phyloP scores from a whole-genome alignment of 2,329 filamentous ascomycete genomes.

The Massarina eburnea region DNA sequence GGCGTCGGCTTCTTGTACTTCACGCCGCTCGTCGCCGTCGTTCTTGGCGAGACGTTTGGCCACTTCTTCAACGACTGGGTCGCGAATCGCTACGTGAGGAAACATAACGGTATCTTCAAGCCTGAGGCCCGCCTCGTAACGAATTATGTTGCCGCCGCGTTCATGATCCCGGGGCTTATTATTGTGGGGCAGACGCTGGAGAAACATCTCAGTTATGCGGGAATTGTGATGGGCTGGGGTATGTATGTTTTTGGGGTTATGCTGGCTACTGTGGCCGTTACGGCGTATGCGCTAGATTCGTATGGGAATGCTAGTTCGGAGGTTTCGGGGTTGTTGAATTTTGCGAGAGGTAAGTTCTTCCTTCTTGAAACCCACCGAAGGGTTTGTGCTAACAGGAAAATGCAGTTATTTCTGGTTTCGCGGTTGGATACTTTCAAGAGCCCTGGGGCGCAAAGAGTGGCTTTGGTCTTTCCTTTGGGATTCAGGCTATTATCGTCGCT shows the following conservation, averaged over 20 bases:
- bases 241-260: constrained; percentile 39
- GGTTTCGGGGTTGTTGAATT: constrained; percentile 38
- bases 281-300: constrained; percentile 38
- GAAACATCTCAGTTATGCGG: constrained; percentile 35
- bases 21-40: constrained; percentile 39
- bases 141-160: constrained; percentile 32
- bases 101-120: constrained; percentile 30
- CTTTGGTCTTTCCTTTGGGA: constrained; percentile 35
- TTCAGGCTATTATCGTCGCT: constrained; percentile 38
- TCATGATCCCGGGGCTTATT: constrained; percentile 37
- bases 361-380: too few species aligned
- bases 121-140: constrained; percentile 38
- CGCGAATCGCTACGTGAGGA: constrained; percentile 32
- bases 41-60: constrained; percentile 36
- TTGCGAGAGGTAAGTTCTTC: constrained; percentile 27
- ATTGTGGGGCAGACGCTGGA: constrained; percentile 38
- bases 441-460: constrained; percentile 36
- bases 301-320: constrained; percentile 37
- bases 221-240: constrained; percentile 38
- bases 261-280: constrained; percentile 35
- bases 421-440: constrained; percentile 39
- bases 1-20: constrained; percentile 36
- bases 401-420: constrained; percentile 35
- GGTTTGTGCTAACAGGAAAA: not conserved
- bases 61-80: constrained; percentile 44